Conservation (phyloP, 768 basidiomycete species). For the Suillus luteus region DNA sequence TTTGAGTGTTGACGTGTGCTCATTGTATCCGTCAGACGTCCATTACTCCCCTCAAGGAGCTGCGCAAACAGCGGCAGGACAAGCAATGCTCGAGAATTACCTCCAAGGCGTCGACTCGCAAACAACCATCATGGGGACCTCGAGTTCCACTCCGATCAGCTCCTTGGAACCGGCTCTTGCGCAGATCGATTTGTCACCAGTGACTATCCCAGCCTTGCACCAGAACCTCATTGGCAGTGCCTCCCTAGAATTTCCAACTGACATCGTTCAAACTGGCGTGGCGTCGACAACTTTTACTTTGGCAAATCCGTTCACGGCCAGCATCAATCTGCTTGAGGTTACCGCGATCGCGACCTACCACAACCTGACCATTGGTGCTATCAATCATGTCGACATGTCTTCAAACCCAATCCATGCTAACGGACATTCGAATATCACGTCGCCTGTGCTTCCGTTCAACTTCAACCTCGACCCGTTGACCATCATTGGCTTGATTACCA, state of each 20-base stretch:
- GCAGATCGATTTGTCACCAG: slow-evolving; percentile 58
- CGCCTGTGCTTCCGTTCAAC: slow-evolving; percentile 55
- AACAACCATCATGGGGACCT: slow-evolving; percentile 57
- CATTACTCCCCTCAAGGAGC: slow-evolving; percentile 59
- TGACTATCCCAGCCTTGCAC: slow-evolving; percentile 64
- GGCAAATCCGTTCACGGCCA: slow-evolving; percentile 71
- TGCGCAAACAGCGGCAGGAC: slow-evolving; percentile 52
- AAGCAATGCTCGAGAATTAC: slow-evolving; percentile 61
- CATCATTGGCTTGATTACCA: slow-evolving; percentile 57
- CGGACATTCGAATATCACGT: slow-evolving; percentile 61
- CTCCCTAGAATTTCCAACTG: slow-evolving; percentile 57
- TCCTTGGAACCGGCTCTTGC: slow-evolving; percentile 65
- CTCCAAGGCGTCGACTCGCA: slow-evolving; percentile 61
- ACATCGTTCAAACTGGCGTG: slow-evolving; percentile 62
- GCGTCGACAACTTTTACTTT: slow-evolving; percentile 60
- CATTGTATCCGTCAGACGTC: slow-evolving; percentile 43
- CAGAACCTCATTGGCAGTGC: slow-evolving; percentile 60
- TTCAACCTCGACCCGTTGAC: slow-evolving; percentile 66
- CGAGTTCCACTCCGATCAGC: slow-evolving; percentile 55
- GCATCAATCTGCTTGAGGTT: slow-evolving; percentile 62
- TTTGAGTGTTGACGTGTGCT: background rate
- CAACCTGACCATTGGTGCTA: slow-evolving; percentile 56
- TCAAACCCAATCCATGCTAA: slow-evolving; percentile 57
- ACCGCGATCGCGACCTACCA: slow-evolving; percentile 56
- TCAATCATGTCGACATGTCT: slow-evolving; percentile 55